A percentile compares a stretch with the other conserved stretches of the same genome.
phyloP scores from a whole-genome alignment of 352 stramenopile genomes.

The Phytopythium vexans region DNA sequence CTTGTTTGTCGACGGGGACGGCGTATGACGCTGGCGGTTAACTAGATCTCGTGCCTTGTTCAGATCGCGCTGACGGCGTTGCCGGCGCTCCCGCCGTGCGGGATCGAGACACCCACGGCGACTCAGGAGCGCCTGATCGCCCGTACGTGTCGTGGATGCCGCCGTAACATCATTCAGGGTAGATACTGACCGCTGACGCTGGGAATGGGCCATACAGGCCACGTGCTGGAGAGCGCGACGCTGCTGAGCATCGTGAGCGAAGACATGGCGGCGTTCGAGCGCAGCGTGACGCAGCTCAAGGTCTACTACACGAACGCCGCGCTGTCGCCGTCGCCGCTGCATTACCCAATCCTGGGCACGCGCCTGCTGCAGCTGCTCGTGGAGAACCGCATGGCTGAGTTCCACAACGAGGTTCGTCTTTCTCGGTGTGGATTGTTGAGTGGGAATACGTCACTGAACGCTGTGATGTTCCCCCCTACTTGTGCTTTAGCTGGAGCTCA shows the following conservation, averaged over 20 bases:
- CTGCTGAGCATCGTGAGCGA: slow-evolving; percentile 84
- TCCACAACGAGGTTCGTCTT: slow-evolving; percentile 82
- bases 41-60: too few relatives aligned
- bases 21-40: too few relatives aligned
- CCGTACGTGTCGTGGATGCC: slow-evolving; percentile 31
- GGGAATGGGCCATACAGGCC: slow-evolving; percentile 23
- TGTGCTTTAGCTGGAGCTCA: slow-evolving; percentile 68
- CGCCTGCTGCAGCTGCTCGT: slow-evolving; percentile 89
- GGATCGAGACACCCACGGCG: slow-evolving; percentile 41
- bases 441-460: too few relatives aligned
- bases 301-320: slow-evolving; percentile 71
- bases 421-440: not conserved
- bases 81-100: slow-evolving; percentile 77
- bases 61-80: slow-evolving; percentile 87
- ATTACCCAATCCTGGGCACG: slow-evolving; percentile 86
- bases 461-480: not conserved
- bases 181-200: not conserved
- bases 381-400: slow-evolving; percentile 91
- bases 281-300: slow-evolving; percentile 89
- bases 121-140: slow-evolving; percentile 70
- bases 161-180: not conserved
- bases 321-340: slow-evolving; percentile 64
- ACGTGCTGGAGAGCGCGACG: slow-evolving; percentile 88
- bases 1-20: not conserved
- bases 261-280: slow-evolving; percentile 85